Evolutionary conservation across 345 rosid genomes (phyloP), one percentile per base, ranked within the genome.

Genomic region (Populus davidiana): DNA sequence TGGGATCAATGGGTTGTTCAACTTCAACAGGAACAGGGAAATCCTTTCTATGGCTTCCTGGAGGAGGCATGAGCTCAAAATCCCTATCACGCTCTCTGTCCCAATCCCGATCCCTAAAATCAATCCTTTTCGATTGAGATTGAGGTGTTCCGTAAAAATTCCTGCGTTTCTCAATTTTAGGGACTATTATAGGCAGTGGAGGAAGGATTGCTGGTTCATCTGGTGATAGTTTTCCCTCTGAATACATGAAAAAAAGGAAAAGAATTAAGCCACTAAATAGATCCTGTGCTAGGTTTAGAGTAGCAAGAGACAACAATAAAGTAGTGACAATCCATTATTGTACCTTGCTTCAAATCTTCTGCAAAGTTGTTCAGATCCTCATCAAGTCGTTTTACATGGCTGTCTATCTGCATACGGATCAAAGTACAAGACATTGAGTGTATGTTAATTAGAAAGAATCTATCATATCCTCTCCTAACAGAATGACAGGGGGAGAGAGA

Each of bases 21-120:
- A 87, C 81, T 65, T 93, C 99, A 64, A 86, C 76, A 72, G 89
- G 80, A 69, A 88, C 27, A 39, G 75, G 29, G 50, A 92, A 88
- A 11, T 92, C 99, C 87, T 85, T 96, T 80, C 84, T 93, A 74
- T 90, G 85, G 87, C 91, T 89, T 76, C 98, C 99, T 33, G 97
- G 98, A 79, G 99, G 99, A 72, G 99, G 99, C 99, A 96, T 92
- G 78, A 96, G 98, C 83, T 93, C 99, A 43, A 93, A 90, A 84
- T 93, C 99, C 83, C 91, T 90, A 63, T 91, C 99, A 72, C 97
- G 94, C 76, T 91, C 96, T 64, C 92, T 88, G 73, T 94, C 98
- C 94, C 97, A 89, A 41, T 94, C 97, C 85, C 96, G 85, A 67
- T 92, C 97, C 86, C 92, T 88, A 73, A 82, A 89, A 52, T 93